phyloP scores from a whole-genome alignment of 2,329 filamentous ascomycete genomes.

The Exophiala calicioides region DNA sequence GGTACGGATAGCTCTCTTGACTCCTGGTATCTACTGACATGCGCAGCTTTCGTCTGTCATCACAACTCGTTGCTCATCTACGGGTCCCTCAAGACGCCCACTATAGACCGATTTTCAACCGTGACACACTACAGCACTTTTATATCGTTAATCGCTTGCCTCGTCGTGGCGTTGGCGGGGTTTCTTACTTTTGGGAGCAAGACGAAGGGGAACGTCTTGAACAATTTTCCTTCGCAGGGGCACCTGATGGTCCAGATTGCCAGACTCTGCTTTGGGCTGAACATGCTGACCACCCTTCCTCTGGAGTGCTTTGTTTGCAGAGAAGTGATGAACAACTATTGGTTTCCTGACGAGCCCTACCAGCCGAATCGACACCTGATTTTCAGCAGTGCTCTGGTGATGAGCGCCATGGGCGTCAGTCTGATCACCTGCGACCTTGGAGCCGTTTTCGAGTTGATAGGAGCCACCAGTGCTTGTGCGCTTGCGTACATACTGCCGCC shows the following conservation, averaged over 20 bases:
- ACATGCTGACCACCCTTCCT: slow-evolving; percentile 96
- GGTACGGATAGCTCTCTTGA: slow-evolving; percentile 54
- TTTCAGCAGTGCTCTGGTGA: slow-evolving; percentile 80
- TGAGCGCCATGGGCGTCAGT: slow-evolving; percentile 72
- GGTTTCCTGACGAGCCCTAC: slow-evolving; percentile 71
- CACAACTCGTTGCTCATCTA: slow-evolving; percentile 98
- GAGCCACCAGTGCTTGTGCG: slow-evolving; percentile 89
- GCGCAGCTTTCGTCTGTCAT: slow-evolving; percentile 68
- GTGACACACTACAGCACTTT: slow-evolving; percentile 93
- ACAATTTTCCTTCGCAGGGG: slow-evolving; percentile 83
- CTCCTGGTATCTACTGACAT: slow-evolving; percentile 1
- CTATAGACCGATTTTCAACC: slow-evolving; percentile 87
- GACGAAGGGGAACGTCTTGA: slow-evolving; percentile 92
- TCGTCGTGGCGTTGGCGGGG: slow-evolving; percentile 82
- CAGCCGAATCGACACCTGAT: slow-evolving; percentile 81
- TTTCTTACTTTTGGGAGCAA: slow-evolving; percentile 91
- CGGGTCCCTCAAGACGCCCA: slow-evolving; percentile 88
- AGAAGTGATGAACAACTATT: slow-evolving; percentile 92
- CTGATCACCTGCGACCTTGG: slow-evolving; percentile 91
- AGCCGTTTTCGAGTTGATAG: slow-evolving; percentile 92
- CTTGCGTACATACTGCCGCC: slow-evolving; percentile 95
- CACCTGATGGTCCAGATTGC: slow-evolving; percentile 95
- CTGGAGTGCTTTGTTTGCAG: slow-evolving; percentile 97
- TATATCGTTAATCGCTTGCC: slow-evolving; percentile 87
- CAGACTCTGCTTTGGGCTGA: slow-evolving; percentile 91